Base-by-base conservation (phyloP, 148 eudicot genomes). In the Nepenthes gracilis region DNA sequence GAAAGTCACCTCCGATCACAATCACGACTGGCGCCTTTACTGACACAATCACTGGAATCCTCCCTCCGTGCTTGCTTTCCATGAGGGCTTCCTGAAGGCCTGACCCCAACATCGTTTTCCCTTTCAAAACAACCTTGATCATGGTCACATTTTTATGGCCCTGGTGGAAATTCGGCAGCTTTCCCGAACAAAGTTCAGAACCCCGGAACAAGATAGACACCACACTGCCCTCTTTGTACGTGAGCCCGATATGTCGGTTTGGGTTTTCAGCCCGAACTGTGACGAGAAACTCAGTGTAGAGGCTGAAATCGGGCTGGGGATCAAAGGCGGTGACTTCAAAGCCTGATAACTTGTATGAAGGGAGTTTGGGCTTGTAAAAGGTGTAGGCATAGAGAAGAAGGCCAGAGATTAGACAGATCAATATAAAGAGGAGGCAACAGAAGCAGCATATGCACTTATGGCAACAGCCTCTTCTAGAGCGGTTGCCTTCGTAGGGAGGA, bases 201-300 rank as follows among this genome's bases (percentile, higher is more conserved):
- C 64, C 80, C 33, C 60, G 51, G 38, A 68, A 84, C 7, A 60
- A 23, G 8, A 84, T 72, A 0, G 34, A 13, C 5, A 80, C 76
- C 2, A 66, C 43, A 64, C 78, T 82, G 5, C 47, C 67, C 0
- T 60, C 3, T 5, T 84, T 79, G 35, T 82, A 84, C 1, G 57
- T 55, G 40, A 84, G 66, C 1, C 75, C 75, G 1, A 87, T 77
- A 1, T 35, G 57, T 0, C 40, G 35, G 12, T 87, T 84, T 0
- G 95, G 87, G 64, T 87, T 87, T 5, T 80, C 79, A 9, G 81
- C 84, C 53, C 62, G 58, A 8, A 80, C 69, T 2, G 58, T 66
- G 1, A 78, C 74, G 4, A 53, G 15, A 12, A 84, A 43, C 34
- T 77, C 67, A 2, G 79, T 53, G 35, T 68, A 47, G 36, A 80